Evolutionary conservation across 768 basidiomycete species (phyloP), one percentile per base, ranked within the genome.

Genomic region (Lactarius tabidus): DNA sequence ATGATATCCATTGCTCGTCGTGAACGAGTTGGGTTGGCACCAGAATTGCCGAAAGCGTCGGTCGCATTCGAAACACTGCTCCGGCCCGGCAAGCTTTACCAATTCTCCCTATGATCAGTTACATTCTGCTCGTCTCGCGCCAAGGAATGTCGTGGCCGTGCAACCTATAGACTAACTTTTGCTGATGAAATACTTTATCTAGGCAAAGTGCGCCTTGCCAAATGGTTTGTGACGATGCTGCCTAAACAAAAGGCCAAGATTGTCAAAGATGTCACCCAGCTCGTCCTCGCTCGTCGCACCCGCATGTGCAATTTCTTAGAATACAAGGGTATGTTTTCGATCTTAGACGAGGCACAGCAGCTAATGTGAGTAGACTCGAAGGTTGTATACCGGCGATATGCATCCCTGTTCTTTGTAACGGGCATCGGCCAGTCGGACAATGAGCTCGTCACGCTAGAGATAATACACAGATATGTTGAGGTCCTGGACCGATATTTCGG

Each of bases 261-360:
- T 72, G 88, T 97, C 68, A 95, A 93, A 77, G 96, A 98, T 73
- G 90, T 98, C 35, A 95, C 94, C 1, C 93, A 95, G 76, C 83
- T 97, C 39, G 94, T 98, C 35, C 80, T 96, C 53, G 91, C 88
- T 59, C 84, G 96, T 58, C 82, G 91, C 64, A 91, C 91, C 57
- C 82, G 90, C 62, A 95, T 94, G 93, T 97, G 94, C 74, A 98
- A 98, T 77, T 90, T 98, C 72, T 77, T 98, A 45, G 96, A 98
- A 74, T 97, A 97, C 80, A 97, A 95, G 79, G 95, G 95, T 89
- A 65, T 70, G 84, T 65, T 14, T n/a, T 15, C 39, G 1, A 58
- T 57, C 48, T 31, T 28, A 35, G 31, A 68, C 31, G 29, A 17
- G 51, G 33, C 23, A 15, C 38, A 35, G 26, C 36, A 45, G 15